Base-by-base conservation (phyloP, 345 rosid species). In the Sisymbrium irio region DNA sequence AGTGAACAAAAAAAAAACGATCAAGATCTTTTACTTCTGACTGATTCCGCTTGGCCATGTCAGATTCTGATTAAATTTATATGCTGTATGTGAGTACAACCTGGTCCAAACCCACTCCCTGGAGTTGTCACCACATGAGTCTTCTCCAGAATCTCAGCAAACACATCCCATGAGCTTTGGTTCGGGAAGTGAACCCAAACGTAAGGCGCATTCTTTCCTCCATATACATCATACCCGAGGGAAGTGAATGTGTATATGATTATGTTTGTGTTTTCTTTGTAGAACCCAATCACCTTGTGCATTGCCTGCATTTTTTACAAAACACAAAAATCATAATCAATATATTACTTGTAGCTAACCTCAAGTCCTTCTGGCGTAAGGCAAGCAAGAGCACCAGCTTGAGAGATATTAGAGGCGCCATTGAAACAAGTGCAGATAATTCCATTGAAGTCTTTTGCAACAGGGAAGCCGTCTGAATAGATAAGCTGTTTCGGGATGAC, bases 171-270 rank as follows among this genome's bases (percentile, higher is more conserved):
- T 41, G 99, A 95, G 90, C 87, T 92, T 12, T 73, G 85, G n/a
- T 97, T 96, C 28, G 99, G 99, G 79, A 95, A 89, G 53, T 95
- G 96, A 32, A 92, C 88, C 99, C 99, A 95, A 20, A 92, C 96
- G 22, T 92, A 92, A 7, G 99, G 99, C 8, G 97, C 99, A 47
- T 92, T 90, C 78, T 56, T 79, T 25, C 99, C 99, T 61, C 97
- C 97, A 36, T 85, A 90, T 13, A 90, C 97, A 59, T 85, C 84
- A 50, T 89, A 90, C n/a, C 96, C 96, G 0, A 95, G 96, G 0
- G 96, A 88, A 36, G 82, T 80, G 68, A 95, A 95, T 7, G 99
- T 87, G 7, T 95, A 88, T 25, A 82, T 74, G 19, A 95, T 88
- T 69, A 95, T 95, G 37, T 85, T 73, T 11, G 97, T 82, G 75